Evolutionary conservation across 495 filamentous ascomycete species (phyloP), one percentile per base, ranked within the genome.

Genomic region (Penicillium cosmopolitanum): DNA sequence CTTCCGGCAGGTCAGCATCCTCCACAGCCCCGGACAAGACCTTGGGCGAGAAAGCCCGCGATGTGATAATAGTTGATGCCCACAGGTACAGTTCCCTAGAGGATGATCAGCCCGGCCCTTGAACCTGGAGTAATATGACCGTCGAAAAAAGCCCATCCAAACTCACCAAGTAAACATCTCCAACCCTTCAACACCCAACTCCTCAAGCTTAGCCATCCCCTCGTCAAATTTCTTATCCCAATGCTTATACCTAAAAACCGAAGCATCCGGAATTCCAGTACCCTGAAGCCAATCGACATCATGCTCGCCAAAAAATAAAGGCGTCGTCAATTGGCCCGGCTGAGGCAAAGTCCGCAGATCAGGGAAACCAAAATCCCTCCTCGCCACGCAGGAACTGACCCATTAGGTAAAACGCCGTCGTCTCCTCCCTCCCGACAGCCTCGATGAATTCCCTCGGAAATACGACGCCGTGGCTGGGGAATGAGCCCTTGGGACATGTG

Each of bases 61-160:
- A 88, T 5, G 79, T 77, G 56, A 87, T 82, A 11, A 89, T 82
- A 0, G 85, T 85, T 7, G 84, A 81, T 18, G 87, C 84, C 87
- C 87, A 89, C 5, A 84, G 67, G 65, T 85, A 88, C 31, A 88
- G 66, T 23, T 85, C 79, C 86, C 86, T 88, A 60, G 0, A 56
- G 43, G 56, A 28, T 62, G 46, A 72, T 63, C 50, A 72, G 53
- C 63, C 42, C 21, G 63, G 55, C 19, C 18, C 21, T 43, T 36
- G 10, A 42, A 19, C 21, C 25, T 36, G 16, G 15, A 19, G 42
- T 38, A 13, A 33, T 2, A 43, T 38, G 11, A n/a, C 11, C n/a
- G 12, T n/a, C 36, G 11, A 38, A 6, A 43, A n/a, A 6, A 0
- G 7, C 4, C 13, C 3, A 8, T 44, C 16, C 7, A 2, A 38